Evolutionary conservation across 2,329 filamentous ascomycete species (phyloP).

Genomic region (Diaporthe caulivora): DNA sequence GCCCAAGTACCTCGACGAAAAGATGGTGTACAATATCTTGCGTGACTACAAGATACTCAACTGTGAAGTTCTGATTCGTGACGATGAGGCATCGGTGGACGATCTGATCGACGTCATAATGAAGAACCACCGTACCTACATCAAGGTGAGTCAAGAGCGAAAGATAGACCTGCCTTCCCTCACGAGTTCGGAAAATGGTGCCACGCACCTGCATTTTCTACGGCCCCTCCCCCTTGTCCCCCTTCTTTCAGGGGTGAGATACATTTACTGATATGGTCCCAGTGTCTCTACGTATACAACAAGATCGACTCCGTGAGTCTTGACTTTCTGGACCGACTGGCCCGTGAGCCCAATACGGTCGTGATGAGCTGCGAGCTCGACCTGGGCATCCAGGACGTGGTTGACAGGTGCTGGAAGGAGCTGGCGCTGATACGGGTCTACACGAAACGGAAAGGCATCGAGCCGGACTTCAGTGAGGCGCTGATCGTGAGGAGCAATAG

Average conservation of each 20-base stretch:
- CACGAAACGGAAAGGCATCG: slow-evolving; percentile 94
- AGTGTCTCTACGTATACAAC: slow-evolving; percentile 97
- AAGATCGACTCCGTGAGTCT: slow-evolving; percentile 97
- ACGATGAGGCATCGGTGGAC: slow-evolving; percentile 95
- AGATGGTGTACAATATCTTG: slow-evolving; percentile 97
- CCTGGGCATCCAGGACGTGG: slow-evolving; percentile 91
- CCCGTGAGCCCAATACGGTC: slow-evolving; percentile 91
- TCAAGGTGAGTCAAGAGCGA: slow-evolving; percentile 63
- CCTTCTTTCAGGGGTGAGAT: background rate
- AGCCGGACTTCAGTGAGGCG: slow-evolving; percentile 91
- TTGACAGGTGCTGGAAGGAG: slow-evolving; percentile 96
- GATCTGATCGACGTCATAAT: slow-evolving; percentile 99
- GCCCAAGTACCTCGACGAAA: slow-evolving; percentile 93
- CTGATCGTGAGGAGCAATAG: slow-evolving; percentile 91
- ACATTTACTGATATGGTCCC: background rate
- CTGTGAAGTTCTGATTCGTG: slow-evolving; percentile 93
- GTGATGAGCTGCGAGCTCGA: slow-evolving; percentile 99
- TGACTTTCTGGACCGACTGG: slow-evolving; percentile 91
- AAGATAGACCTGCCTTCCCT: slow-evolving; percentile 10
- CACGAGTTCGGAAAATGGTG: background rate
- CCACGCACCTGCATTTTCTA: background rate
- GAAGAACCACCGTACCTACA: slow-evolving; percentile 99
- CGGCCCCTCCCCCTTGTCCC: background rate
- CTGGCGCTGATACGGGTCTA: slow-evolving; percentile 91
- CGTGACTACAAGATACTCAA: slow-evolving; percentile 99